Conservation (phyloP, 768 basidiomycete species). For the Naematelia encephala region DNA sequence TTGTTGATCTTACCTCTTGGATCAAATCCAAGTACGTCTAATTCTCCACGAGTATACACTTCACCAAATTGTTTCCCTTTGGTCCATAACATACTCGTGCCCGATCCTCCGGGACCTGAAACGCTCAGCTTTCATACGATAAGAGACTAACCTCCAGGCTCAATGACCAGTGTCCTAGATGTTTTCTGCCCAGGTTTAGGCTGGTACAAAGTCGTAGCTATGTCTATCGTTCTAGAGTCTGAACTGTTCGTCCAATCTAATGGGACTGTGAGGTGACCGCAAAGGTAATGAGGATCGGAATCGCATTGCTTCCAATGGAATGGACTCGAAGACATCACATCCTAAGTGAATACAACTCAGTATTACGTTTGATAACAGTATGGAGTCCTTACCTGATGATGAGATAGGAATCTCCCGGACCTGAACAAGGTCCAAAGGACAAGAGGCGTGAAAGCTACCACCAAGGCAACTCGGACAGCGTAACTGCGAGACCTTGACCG, state of each 20-base stretch:
- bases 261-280: constrained; percentile 14
- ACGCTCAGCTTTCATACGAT: neutral
- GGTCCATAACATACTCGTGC: constrained; percentile 12
- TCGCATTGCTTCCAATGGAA: constrained; percentile 8
- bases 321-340: neutral
- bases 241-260: constrained; percentile 19
- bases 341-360: neutral
- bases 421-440: neutral
- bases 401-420: neutral
- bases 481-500: neutral
- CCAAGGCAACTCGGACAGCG: neutral
- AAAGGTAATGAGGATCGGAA: constrained; percentile 10
- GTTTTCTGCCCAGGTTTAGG: constrained; percentile 7
- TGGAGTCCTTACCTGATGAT: neutral
- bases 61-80: constrained; percentile 8
- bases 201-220: constrained; percentile 10
- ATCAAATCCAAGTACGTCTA: constrained; percentile 19
- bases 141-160: constrained; percentile 13
- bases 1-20: constrained; percentile 18
- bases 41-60: constrained; percentile 3
- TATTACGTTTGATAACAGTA: neutral
- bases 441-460: neutral
- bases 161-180: constrained; percentile 14
- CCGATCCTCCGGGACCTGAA: constrained; percentile 15
- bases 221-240: constrained; percentile 5